Evolutionary conservation across 257 asterid species (phyloP).

Genomic region (Solanum medicagineum): DNA sequence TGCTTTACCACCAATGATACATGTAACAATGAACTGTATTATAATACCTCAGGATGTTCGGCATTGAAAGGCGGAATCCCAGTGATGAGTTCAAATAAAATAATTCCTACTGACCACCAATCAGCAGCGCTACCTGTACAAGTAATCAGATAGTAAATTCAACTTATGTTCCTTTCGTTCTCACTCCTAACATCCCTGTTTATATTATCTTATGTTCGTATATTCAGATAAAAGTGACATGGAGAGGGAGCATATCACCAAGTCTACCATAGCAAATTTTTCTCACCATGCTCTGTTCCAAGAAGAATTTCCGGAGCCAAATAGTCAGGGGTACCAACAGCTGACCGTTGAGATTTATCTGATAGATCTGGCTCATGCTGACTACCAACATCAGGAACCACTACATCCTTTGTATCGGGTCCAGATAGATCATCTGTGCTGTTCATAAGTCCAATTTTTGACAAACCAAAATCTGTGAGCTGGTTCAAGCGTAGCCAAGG

Average conservation of each 20-base stretch:
- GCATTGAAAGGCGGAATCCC: slow-evolving; percentile 82
- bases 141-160: not conserved
- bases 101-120: slow-evolving; percentile 96
- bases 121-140: slow-evolving; percentile 74
- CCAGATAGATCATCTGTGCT: slow-evolving; percentile 72
- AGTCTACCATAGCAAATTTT: slow-evolving; percentile 6
- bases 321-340: slow-evolving; percentile 98
- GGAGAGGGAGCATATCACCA: slow-evolving; percentile 9
- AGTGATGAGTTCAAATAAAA: slow-evolving; percentile 69
- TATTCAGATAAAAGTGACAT: not conserved
- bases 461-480: slow-evolving; percentile 98
- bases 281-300: slow-evolving; percentile 87
- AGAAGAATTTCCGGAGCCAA: slow-evolving; percentile 98
- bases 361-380: slow-evolving; percentile 28
- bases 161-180: not conserved
- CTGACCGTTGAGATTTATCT: slow-evolving; percentile 43
- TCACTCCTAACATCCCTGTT: not conserved
- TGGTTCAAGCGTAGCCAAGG: slow-evolving; percentile 23
- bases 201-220: not conserved
- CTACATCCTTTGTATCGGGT: slow-evolving; percentile 27
- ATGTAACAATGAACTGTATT: not conserved
- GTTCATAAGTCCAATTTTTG: slow-evolving; percentile 90
- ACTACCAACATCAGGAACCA: slow-evolving; percentile 22
- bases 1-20: not conserved
- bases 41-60: slow-evolving; percentile 73